phyloP scores from a whole-genome alignment of 2,329 filamentous ascomycete genomes.

The Tolypocladium inflatum region DNA sequence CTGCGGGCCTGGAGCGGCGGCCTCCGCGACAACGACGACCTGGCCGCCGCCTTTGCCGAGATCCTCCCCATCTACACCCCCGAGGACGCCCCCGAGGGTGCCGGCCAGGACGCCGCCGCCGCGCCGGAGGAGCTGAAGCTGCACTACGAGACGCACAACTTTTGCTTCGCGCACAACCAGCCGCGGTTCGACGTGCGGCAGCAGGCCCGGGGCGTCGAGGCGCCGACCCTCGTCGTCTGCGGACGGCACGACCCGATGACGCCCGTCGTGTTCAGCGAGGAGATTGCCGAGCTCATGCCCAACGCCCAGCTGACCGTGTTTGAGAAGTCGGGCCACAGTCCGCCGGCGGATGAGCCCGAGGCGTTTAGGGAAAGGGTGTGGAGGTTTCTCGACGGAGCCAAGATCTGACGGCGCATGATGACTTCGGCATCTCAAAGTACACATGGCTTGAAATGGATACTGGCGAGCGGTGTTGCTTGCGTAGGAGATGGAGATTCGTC shows the following conservation, averaged over 20 bases:
- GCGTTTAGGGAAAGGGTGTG: constrained; percentile 6
- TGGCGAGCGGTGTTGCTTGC: too few relatives aligned
- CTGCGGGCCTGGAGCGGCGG: constrained; percentile 10
- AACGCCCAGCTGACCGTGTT: constrained; percentile 11
- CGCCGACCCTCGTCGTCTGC: constrained; percentile 10
- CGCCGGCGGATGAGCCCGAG: constrained; percentile 10
- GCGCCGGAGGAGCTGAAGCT: constrained; percentile 3
- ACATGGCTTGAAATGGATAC: too few relatives aligned
- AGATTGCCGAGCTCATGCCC: constrained; percentile 8
- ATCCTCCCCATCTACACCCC: constrained; percentile 10
- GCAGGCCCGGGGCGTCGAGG: constrained; percentile 7
- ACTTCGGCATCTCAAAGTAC: too few relatives aligned
- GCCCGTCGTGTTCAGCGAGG: constrained; percentile 10
- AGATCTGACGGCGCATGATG: too few relatives aligned
- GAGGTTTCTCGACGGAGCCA: background rate
- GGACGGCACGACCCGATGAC: constrained; percentile 12
- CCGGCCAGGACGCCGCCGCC: too few relatives aligned
- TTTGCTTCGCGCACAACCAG: constrained; percentile 11
- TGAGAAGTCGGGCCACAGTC: constrained; percentile 12
- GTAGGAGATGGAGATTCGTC: too few relatives aligned
- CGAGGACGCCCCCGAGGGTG: background rate
- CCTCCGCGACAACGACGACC: constrained; percentile 8
- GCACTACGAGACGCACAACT: constrained; percentile 13
- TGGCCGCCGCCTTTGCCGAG: constrained; percentile 7
- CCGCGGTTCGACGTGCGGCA: constrained; percentile 12